phyloP scores from a whole-genome alignment of 352 stramenopile genomes.

The Pseudoperonospora humuli region DNA sequence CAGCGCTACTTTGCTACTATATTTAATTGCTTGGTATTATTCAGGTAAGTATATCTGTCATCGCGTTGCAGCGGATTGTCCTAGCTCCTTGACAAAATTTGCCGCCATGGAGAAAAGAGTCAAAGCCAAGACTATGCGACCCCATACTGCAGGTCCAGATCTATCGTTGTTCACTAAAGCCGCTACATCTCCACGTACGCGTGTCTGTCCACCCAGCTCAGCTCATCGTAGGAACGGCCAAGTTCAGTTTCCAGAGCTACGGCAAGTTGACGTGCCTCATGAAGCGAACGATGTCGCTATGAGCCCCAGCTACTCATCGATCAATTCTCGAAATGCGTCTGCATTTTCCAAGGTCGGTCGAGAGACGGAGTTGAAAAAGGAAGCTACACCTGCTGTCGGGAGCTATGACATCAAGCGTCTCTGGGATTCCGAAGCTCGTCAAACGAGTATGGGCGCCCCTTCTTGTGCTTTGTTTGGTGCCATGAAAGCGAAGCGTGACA shows the following conservation, averaged over 20 bases:
- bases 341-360: slow-evolving; percentile 13
- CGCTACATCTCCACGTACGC: no score
- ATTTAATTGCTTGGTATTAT: no score
- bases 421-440: slow-evolving; percentile 24
- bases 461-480: slow-evolving; percentile 38
- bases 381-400: slow-evolving; percentile 11
- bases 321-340: slow-evolving; percentile 10
- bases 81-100: no score
- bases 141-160: no score
- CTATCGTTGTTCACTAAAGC: no score
- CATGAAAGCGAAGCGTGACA: slow-evolving; percentile 28
- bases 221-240: slow-evolving; percentile 1
- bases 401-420: slow-evolving; percentile 45
- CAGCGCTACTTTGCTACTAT: no score
- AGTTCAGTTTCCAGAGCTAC: slow-evolving; percentile 4
- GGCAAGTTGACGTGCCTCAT: slow-evolving; percentile 3
- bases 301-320: slow-evolving; percentile 8
- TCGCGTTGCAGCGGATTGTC: no score
- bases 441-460: slow-evolving; percentile 14
- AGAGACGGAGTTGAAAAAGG: slow-evolving; percentile 1
- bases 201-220: no score
- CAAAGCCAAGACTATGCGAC: no score
- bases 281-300: neutral
- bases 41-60: no score
- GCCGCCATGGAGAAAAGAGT: no score